A percentile compares a stretch with the other conserved stretches of the same genome.
phyloP scores from a whole-genome alignment of 2,329 filamentous ascomycete species.

The Dendrostoma leiphaemia region DNA sequence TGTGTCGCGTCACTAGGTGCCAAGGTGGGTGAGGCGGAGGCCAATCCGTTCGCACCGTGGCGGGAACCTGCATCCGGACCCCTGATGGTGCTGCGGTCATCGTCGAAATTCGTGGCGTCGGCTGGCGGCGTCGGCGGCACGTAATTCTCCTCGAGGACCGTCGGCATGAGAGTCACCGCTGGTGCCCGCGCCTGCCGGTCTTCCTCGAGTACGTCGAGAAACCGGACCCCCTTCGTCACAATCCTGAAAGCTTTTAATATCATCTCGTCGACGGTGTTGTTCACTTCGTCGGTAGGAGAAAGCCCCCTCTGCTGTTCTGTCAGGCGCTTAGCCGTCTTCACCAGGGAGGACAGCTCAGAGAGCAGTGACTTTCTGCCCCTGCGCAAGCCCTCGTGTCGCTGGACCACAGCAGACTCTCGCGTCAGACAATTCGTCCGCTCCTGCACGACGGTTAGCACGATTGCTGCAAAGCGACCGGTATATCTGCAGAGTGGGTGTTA shows the following conservation, averaged over 20 bases:
- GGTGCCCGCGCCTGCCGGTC: slow-evolving; percentile 50
- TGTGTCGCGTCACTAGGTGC: slow-evolving; percentile 32
- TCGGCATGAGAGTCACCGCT: slow-evolving; percentile 58
- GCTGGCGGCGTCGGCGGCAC: slow-evolving; percentile 63
- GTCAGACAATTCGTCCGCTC: slow-evolving; percentile 87
- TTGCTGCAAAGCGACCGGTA: not conserved
- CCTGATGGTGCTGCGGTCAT: slow-evolving; percentile 28
- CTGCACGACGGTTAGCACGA: slow-evolving; percentile 42
- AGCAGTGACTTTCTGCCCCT: slow-evolving; percentile 82
- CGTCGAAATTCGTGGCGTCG: slow-evolving; percentile 51
- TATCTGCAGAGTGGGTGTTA: not conserved
- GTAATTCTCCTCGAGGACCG: slow-evolving; percentile 56
- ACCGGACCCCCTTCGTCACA: slow-evolving; percentile 84
- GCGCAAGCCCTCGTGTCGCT: slow-evolving; percentile 72
- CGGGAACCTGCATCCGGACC: slow-evolving; percentile 41
- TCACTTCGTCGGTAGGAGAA: slow-evolving; percentile 55
- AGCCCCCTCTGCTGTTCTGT: slow-evolving; percentile 65
- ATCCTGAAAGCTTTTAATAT: slow-evolving; percentile 92
- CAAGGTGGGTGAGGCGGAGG: slow-evolving; percentile 23
- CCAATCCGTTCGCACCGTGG: slow-evolving; percentile 29
- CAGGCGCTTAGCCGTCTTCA: slow-evolving; percentile 83
- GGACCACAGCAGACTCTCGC: slow-evolving; percentile 72
- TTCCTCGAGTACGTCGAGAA: slow-evolving; percentile 81
- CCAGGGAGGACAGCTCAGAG: slow-evolving; percentile 83
- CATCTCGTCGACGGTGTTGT: slow-evolving; percentile 86